Base-by-base conservation (phyloP, 2,329 filamentous ascomycete genomes). In the Myriosclerotinia duriaeana region DNA sequence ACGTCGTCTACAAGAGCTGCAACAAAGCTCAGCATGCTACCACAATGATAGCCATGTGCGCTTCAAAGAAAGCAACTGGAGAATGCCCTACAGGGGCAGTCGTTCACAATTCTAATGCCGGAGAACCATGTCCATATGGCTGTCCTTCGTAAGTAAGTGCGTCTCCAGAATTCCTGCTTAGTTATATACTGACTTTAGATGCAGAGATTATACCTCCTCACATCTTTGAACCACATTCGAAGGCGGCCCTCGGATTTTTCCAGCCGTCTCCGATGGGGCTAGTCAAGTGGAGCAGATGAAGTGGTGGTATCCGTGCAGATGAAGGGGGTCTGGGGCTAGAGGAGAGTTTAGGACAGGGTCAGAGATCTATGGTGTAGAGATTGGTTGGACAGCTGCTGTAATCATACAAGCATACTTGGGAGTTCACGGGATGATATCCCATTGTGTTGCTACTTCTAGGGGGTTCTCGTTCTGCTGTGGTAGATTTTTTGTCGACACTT, bases 371-470 rank as follows among this genome's bases (percentile, higher is more conserved):
- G 36, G 40, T 44, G 36, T 48, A 30, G 60, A 60, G 44, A 60
- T 65, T 46, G 44, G 12, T 60, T 65, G 63, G 42, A 60, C 55
- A 26, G 26, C 58, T 53, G 55, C 56, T 66, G 64, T 66, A 66
- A 61, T 52, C 64, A 61, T 66, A 66, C 64, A 53, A 66, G 64
- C 64, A 66, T 66, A 66, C 55, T 54, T 53, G 58, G 64, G 64
- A 66, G 64, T 66, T 66, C 44, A 59, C 60, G 63, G 42, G 38
- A 60, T 26, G 36, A 60, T 59, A 60, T 65, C 42, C 60, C 63
- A 58, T 59, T 46, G 38, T 50, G 55, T 60, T 65, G 34, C 53
- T 65, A 56, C 34, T 60, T 65, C 40, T 46, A 46, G 53, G 63
- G 48, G 46, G 14, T 22, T 66, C 36, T 61, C 64, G 48, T 66